Conservation (phyloP, 108 stramenopile genomes). For the Pelagomonas calceolata region DNA sequence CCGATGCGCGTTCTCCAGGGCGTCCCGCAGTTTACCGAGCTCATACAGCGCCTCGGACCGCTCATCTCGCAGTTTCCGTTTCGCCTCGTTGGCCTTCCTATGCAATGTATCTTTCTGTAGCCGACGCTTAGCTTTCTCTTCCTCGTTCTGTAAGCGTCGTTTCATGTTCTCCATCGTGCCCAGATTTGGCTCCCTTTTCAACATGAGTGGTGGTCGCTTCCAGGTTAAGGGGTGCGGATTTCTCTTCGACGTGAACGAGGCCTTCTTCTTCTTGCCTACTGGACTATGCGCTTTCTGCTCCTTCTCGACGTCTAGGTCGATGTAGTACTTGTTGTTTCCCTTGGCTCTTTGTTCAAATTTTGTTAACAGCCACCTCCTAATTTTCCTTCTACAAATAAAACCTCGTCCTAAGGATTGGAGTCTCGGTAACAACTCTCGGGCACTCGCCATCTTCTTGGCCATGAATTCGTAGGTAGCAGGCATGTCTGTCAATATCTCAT, state of each 20-base stretch:
- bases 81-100: too few species aligned
- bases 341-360: not conserved
- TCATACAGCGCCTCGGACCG: too few species aligned
- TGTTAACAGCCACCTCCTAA: not conserved
- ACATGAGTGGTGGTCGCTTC: not conserved
- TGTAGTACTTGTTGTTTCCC: not conserved
- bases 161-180: too few species aligned
- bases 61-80: too few species aligned
- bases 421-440: not conserved
- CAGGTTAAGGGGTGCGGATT: not conserved
- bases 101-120: too few species aligned
- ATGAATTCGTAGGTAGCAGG: not conserved
- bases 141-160: not conserved
- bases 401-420: not conserved
- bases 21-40: too few species aligned
- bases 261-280: not conserved
- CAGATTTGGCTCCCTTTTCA: too few species aligned
- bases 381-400: not conserved
- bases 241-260: not conserved
- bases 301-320: not conserved
- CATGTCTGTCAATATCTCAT: not conserved
- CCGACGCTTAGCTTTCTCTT: not conserved
- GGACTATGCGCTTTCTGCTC: not conserved
- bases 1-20: too few species aligned
- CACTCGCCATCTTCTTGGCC: not conserved